Conservation (phyloP, 2,329 filamentous ascomycete species). For the Xylogone sp. region DNA sequence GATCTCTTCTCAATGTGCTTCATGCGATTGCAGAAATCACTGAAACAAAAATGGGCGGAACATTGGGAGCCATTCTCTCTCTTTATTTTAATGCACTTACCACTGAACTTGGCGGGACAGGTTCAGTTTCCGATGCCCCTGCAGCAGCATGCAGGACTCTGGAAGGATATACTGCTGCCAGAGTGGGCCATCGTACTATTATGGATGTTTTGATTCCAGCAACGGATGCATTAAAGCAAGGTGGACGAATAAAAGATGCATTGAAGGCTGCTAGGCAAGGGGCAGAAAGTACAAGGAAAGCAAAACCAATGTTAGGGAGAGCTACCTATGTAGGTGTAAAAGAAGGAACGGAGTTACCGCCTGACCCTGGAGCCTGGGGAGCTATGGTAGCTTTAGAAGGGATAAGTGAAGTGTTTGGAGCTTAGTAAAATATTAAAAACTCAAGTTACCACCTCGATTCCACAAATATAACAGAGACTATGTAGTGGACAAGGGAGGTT, state of each 20-base stretch:
- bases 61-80: slow-evolving; percentile 1
- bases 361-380: slow-evolving; percentile 52
- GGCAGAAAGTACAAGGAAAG: slow-evolving; percentile 46
- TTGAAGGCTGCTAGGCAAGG: slow-evolving; percentile 43
- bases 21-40: neutral
- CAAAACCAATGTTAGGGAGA: slow-evolving; percentile 50
- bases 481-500: no score
- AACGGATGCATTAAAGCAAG: slow-evolving; percentile 29
- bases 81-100: neutral
- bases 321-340: slow-evolving; percentile 48
- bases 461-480: no score
- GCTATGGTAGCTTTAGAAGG: slow-evolving; percentile 32
- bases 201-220: slow-evolving; percentile 29
- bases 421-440: no score
- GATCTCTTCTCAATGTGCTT: neutral
- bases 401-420: neutral
- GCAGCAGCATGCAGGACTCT: neutral
- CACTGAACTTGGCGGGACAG: neutral
- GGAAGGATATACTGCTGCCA: slow-evolving; percentile 21
- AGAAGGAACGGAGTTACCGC: slow-evolving; percentile 43
- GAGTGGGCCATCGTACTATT: slow-evolving; percentile 27
- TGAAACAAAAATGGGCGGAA: slow-evolving; percentile 21
- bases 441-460: no score
- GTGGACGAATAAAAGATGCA: slow-evolving; percentile 39
- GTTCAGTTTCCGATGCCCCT: neutral